Evolutionary conservation across 768 basidiomycete species (phyloP).

Genomic region (Pisolithus orientalis): DNA sequence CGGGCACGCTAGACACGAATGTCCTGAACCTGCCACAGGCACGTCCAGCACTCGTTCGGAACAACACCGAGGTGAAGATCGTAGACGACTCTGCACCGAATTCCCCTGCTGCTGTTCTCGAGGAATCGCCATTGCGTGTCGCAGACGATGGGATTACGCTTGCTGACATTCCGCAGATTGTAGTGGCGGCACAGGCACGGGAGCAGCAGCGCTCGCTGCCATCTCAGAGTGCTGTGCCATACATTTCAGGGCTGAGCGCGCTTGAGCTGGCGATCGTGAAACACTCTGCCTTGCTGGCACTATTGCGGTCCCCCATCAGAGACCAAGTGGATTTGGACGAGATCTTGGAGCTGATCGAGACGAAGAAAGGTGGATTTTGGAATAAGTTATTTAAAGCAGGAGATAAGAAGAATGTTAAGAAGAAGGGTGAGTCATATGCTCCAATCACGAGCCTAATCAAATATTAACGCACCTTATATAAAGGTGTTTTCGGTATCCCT

Average conservation of each 20-base stretch:
- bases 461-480: conserved; percentile 7
- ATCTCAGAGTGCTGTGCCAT: conserved; percentile 68
- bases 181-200: conserved; percentile 87
- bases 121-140: conserved; percentile 32
- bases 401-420: conserved; percentile 88
- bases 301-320: conserved; percentile 71
- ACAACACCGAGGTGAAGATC: conserved; percentile 84
- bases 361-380: conserved; percentile 93
- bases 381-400: conserved; percentile 88
- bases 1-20: conserved; percentile 30
- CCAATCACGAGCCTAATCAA: conserved; percentile 2
- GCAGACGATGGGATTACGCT: conserved; percentile 85
- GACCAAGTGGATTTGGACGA: conserved; percentile 90
- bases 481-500: conserved; percentile 91
- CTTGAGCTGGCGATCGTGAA: conserved; percentile 89
- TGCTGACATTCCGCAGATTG: conserved; percentile 88
- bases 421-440: conserved; percentile 56
- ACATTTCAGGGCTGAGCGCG: conserved; percentile 76
- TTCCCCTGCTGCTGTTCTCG: conserved; percentile 53
- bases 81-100: conserved; percentile 75
- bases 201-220: conserved; percentile 84
- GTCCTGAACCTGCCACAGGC: conserved; percentile 40
- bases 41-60: conserved; percentile 66
- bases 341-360: conserved; percentile 85
- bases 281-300: conserved; percentile 78